Conservation (phyloP, 1,139 yeast species). For the Magnusiomyces starmeri region DNA sequence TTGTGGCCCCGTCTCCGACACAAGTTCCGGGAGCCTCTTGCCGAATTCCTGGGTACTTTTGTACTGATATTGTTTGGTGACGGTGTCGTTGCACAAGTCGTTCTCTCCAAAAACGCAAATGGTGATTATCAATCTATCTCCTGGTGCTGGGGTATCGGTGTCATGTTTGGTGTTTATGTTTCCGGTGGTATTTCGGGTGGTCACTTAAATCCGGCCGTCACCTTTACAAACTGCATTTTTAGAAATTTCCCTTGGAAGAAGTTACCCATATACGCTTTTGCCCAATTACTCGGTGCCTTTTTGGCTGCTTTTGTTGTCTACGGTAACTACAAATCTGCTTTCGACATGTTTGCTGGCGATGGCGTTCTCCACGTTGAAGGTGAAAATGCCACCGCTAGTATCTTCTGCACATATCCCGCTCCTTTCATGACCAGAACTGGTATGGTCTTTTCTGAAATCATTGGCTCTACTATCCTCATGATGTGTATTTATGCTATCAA, state of each 20-base stretch:
- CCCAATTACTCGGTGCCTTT: slow-evolving; percentile 29
- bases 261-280: slow-evolving; percentile 26
- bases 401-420: slow-evolving; percentile 43
- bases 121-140: slow-evolving; percentile 41
- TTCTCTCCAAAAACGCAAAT: slow-evolving; percentile 31
- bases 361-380: slow-evolving; percentile 28
- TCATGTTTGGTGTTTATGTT: slow-evolving; percentile 39
- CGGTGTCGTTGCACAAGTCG: slow-evolving; percentile 42
- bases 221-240: slow-evolving; percentile 28
- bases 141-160: slow-evolving; percentile 47
- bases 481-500: slow-evolving; percentile 42
- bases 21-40: slow-evolving; percentile 29
- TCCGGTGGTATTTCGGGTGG: slow-evolving; percentile 32
- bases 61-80: slow-evolving; percentile 40
- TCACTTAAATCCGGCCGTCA: slow-evolving; percentile 33
- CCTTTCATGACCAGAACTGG: slow-evolving; percentile 39
- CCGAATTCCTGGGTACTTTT: slow-evolving; percentile 46
- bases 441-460: slow-evolving; percentile 42
- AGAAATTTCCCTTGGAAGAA: slow-evolving; percentile 32
- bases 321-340: slow-evolving; percentile 28
- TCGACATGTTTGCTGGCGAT: slow-evolving; percentile 27
- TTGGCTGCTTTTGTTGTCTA: slow-evolving; percentile 28
- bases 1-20: slow-evolving; percentile 24
- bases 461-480: slow-evolving; percentile 40
- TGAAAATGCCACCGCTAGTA: slow-evolving; percentile 33